Base-by-base conservation (phyloP, 495 filamentous ascomycete species). In the Talaromyces ruber region DNA sequence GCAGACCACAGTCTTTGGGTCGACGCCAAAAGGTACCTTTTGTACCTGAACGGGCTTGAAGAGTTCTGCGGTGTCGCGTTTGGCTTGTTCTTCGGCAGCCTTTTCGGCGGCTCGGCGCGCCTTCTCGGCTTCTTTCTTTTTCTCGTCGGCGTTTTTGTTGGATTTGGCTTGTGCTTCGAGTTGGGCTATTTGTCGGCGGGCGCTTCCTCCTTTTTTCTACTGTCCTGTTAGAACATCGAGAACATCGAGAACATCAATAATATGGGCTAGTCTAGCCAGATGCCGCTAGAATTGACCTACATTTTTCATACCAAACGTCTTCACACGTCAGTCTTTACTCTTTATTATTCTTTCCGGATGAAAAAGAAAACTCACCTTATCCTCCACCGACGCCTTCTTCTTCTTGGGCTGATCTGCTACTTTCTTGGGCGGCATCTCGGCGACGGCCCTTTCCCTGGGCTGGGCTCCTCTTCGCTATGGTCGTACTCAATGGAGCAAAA, bases 261-360 rank as follows among this genome's bases (percentile, higher is more conserved):
- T 34, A 26, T 58, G 67, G 59, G 56, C 62, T 30, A 57, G 66
- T 22, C 32, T 29, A 47, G 59, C 34, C 14, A 11, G 34, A 14
- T 39, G 12, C 34, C 34, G 34, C 34, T 39, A 16, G 14, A 5
- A 5, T 39, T 34, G 58, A 81, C 82, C 69, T 76, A 87, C 85
- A 72, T 98, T 98, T 81, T 98, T 98, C 93, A 98, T 96, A 66
- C 94, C 94, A 82, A 98, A 98, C 59, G 94, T 97, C 82, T 79
- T 32, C 76, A 50, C 28, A 61, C 47, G 16, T 60, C 39, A 47
- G 18, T 62, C 25, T 58, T 72, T 66, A 74, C 67, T 59, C 45
- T 32, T n/a, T 39, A 37, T 39, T 21, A 16, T 24, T 18, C 6
- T 11, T 61, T 22, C n/a, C 6, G 45, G 22, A 65, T 58, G 4